Evolutionary conservation across 306 rosid species (phyloP), one percentile per base, ranked within the genome.

Genomic region (Crotalaria pallida): DNA sequence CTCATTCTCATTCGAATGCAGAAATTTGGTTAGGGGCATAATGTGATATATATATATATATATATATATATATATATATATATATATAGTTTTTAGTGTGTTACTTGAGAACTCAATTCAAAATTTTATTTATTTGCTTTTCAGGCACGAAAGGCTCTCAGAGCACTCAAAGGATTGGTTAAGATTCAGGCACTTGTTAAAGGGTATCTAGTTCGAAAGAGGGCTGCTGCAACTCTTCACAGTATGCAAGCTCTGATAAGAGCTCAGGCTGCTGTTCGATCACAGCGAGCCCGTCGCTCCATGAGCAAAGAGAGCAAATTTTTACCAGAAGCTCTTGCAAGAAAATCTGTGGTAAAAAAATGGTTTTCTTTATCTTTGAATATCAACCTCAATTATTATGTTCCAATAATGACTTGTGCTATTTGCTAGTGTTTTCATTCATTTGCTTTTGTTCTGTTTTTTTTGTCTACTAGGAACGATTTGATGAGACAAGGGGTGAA

Each of bases 171-270:
- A 79, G 97, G 97, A 71, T 72, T 95, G 52, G 99, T 95, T 0
- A 95, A 89, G 82, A 86, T 95, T 58, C 99, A 95, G 48, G 99
- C 97, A 15, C 88, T 95, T 29, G 97, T 95, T 7, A 80, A 92
- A 81, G 99, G 99, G 13, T 95, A 40, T 76, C 88, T 95, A 1
- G 96, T 95, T 38, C 75, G 99, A 10, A 95, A 95, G 63, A 79
- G 94, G n/a, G 89, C 97, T 64, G 85, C 96, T 51, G 96, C 92
- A 50, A 91, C 99, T 49, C 92, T 91, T 51, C 89, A 84, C 33
- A 84, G 99, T 60, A 95, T 95, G 97, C 96, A 95, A 74, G 99
- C 96, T 80, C 85, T 95, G 0, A 71, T 95, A 13, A 73, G 99
- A 85, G 99, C 97, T 16, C 99, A 95, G 45, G 79, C 84, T 10